These are phyloP conservation scores for Sugiyamaella grinbergsii DNA, from an alignment of 1,139 yeast species.

Conservation along the genomic window DNA sequence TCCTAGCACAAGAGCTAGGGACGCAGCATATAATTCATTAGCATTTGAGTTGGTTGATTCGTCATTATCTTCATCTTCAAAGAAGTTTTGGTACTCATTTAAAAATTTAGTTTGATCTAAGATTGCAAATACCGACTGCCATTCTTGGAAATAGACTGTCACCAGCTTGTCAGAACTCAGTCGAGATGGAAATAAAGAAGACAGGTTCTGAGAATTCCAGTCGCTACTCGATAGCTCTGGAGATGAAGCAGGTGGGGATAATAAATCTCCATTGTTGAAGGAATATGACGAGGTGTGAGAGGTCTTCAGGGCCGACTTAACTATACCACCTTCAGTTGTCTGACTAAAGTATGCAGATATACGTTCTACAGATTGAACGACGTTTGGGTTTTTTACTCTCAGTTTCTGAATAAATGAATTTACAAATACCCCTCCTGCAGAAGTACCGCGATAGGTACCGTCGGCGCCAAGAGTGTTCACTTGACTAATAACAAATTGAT, in stretches of 20 bases:
- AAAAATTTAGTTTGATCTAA: constrained; percentile 67
- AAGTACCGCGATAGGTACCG: constrained; percentile 41
- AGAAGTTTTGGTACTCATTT: constrained; percentile 55
- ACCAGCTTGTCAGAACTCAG: constrained; percentile 41
- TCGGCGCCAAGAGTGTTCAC: constrained; percentile 35
- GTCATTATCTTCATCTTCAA: constrained; percentile 24
- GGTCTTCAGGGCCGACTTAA: constrained; percentile 15
- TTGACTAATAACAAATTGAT: constrained; percentile 37
- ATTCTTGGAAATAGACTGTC: constrained; percentile 66
- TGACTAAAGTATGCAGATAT: constrained; percentile 24
- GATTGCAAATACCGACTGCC: constrained; percentile 74
- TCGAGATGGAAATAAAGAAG: constrained; percentile 35
- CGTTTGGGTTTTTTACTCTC: constrained; percentile 30
- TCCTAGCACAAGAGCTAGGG: constrained; percentile 51
- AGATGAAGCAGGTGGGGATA: constrained; percentile 21
- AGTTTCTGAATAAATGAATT: constrained; percentile 38
- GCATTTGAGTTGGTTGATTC: constrained; percentile 1
- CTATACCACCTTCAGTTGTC: constrained; percentile 21
- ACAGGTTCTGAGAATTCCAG: no score
- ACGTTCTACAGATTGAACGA: constrained; percentile 29
- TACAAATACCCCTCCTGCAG: constrained; percentile 41
- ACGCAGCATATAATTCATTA: constrained; percentile 44
- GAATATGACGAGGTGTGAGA: constrained; percentile 21
- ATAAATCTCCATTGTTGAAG: constrained; percentile 1
- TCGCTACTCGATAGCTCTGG: constrained; percentile 2